These are phyloP conservation scores for Tribonema minus DNA, from an alignment of 108 stramenopile species.

Conservation along the genomic window DNA sequence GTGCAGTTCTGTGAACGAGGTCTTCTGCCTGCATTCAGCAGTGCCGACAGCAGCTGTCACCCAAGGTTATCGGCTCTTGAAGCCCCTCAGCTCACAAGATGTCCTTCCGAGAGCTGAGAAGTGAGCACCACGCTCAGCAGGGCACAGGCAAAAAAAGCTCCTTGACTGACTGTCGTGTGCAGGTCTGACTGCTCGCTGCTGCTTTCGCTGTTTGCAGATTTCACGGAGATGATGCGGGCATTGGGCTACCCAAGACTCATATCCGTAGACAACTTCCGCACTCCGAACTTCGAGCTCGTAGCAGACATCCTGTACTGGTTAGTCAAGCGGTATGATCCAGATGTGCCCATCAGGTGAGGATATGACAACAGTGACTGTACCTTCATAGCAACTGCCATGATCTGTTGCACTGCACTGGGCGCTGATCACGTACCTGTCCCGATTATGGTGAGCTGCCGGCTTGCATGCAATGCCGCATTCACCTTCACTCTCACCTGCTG, in stretches of 20 bases:
- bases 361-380: no score
- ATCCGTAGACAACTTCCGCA: constrained; percentile 67
- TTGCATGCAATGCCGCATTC: no score
- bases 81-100: no score
- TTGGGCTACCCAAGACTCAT: constrained; percentile 67
- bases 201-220: constrained; percentile 39
- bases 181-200: not conserved
- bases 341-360: constrained; percentile 41
- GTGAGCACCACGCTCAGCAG: constrained; percentile 3
- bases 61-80: no score
- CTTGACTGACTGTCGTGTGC: not conserved
- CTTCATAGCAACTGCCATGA: no score
- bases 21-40: no score
- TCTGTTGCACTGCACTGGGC: no score
- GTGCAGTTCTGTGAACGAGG: no score
- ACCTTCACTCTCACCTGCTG: no score
- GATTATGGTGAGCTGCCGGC: no score
- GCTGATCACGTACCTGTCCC: no score
- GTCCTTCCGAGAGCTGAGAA: constrained; percentile 57
- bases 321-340: constrained; percentile 70
- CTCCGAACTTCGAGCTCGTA: constrained; percentile 72
- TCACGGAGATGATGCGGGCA: constrained; percentile 70
- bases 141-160: not conserved
- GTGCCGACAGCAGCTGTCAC: no score
- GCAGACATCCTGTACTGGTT: constrained; percentile 72